These are phyloP conservation scores for Zymoseptoria brevis DNA, from an alignment of 2,329 filamentous ascomycete genomes.

Conservation along the genomic window DNA sequence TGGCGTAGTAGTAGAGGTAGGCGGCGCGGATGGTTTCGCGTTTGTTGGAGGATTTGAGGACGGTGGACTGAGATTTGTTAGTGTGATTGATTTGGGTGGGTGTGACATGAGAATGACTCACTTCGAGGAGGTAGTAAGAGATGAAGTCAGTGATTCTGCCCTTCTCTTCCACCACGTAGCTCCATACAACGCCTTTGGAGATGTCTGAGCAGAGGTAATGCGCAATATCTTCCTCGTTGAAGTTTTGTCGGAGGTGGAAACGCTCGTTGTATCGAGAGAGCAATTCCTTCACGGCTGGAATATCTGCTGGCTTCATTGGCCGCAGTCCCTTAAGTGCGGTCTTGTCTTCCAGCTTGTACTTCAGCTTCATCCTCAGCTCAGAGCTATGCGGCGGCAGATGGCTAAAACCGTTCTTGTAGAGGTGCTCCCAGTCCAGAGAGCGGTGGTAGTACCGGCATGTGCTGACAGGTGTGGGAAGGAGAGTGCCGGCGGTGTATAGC, in stretches of 20 bases:
- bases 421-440: slow-evolving; percentile 88
- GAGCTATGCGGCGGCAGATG: slow-evolving; percentile 77
- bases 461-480: slow-evolving; percentile 84
- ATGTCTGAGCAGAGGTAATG: slow-evolving; percentile 80
- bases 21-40: slow-evolving; percentile 77
- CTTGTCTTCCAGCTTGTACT: slow-evolving; percentile 66
- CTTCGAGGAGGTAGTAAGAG: slow-evolving; percentile 88
- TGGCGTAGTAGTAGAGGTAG: slow-evolving; percentile 96
- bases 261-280: slow-evolving; percentile 69
- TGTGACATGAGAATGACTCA: slow-evolving; percentile 14
- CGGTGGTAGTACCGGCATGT: slow-evolving; percentile 95
- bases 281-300: slow-evolving; percentile 65
- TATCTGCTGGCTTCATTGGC: slow-evolving; percentile 69
- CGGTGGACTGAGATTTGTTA: slow-evolving; percentile 52
- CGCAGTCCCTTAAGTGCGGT: slow-evolving; percentile 70
- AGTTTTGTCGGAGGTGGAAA: slow-evolving; percentile 78
- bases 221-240: slow-evolving; percentile 68
- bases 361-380: slow-evolving; percentile 73
- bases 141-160: slow-evolving; percentile 91
- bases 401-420: slow-evolving; percentile 91
- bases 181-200: slow-evolving; percentile 78
- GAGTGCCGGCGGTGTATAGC: slow-evolving; percentile 86
- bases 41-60: slow-evolving; percentile 64
- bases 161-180: slow-evolving; percentile 73
- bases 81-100: background rate